Evolutionary conservation across 306 rosid species (phyloP), one percentile per base, ranked within the genome.

Genomic region (Cicer bijugum): DNA sequence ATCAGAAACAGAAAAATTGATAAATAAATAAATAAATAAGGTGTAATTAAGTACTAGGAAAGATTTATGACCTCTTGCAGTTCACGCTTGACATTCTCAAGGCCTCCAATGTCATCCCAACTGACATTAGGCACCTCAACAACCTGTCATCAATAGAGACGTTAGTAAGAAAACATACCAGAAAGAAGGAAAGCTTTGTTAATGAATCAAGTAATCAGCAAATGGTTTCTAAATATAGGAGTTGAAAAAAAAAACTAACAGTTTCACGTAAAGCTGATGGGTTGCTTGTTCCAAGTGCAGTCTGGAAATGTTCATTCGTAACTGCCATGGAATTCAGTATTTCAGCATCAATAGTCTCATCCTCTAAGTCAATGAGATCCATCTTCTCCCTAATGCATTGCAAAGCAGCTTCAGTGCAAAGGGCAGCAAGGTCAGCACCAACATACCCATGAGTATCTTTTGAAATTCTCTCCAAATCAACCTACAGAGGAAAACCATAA

Each of bases 201-300:
- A 48, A 42, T 9, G 23, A 43, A 66, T 28, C 42, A 14, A 55
- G 28, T 7, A 33, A 70, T 16, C 38, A 38, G 53, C 28, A 1
- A 17, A 75, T 64, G 43, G 55, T 39, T 47, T n/a, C 23, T 7
- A 64, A 48, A 46, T 52, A 67, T 55, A 53, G 47, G 10, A 39
- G 39, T n/a, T 1, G 12, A n/a, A 33, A 9, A 58, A 53, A 37
- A 42, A 62, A 40, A 68, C 88, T 82, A 35, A 88, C 87, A 16
- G 90, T 88, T 88, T 88, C 93, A 61, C 89, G 89, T 35, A 88
- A 79, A 38, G 93, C 90, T 10, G 93, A 88, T 50, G 90, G 93
- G 56, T 88, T 88, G 88, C 93, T 88, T 19, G 83, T 82, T 57
- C 92, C 93, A 9, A 86, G 87, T n/a, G 93, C 90, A 66, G 87